These are phyloP conservation scores for Pseudocercospora cruenta DNA, from an alignment of 2,329 filamentous ascomycete species.

Conservation along the genomic window DNA sequence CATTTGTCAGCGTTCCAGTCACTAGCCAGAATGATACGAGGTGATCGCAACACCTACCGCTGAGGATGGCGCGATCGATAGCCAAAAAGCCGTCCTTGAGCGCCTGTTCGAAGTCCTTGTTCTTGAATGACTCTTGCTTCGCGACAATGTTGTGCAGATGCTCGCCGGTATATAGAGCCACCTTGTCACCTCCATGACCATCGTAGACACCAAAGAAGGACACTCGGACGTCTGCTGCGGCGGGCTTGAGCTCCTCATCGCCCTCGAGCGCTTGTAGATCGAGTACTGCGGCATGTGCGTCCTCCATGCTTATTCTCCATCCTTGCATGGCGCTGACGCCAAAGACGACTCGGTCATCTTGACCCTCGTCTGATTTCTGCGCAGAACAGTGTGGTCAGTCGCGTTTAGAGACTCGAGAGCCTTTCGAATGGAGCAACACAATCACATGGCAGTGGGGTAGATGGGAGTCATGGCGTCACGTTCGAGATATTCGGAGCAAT, in stretches of 20 bases:
- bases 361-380: slow-evolving; percentile 83
- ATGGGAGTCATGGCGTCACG: slow-evolving; percentile 3
- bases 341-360: slow-evolving; percentile 90
- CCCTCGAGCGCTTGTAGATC: slow-evolving; percentile 72
- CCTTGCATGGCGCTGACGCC: slow-evolving; percentile 99
- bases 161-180: slow-evolving; percentile 88
- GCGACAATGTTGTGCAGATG: slow-evolving; percentile 92
- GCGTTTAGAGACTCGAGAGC: not conserved
- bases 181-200: slow-evolving; percentile 95
- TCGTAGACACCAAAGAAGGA: slow-evolving; percentile 99
- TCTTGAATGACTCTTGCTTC: slow-evolving; percentile 91
- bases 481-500: not conserved
- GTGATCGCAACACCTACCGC: slow-evolving; percentile 62
- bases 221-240: slow-evolving; percentile 71
- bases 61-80: slow-evolving; percentile 92
- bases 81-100: slow-evolving; percentile 97
- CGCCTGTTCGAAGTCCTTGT: slow-evolving; percentile 89
- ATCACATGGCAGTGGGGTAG: not conserved
- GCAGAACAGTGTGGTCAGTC: not conserved
- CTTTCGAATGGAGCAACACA: not conserved
- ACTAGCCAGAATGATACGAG: not conserved
- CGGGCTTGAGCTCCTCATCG: slow-evolving; percentile 57
- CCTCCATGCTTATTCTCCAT: slow-evolving; percentile 99
- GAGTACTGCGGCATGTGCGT: slow-evolving; percentile 87
- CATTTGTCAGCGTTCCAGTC: slow-evolving; percentile 32